Conservation (phyloP, 2,329 filamentous ascomycete genomes). For the Dothideomycetidae sp. region DNA sequence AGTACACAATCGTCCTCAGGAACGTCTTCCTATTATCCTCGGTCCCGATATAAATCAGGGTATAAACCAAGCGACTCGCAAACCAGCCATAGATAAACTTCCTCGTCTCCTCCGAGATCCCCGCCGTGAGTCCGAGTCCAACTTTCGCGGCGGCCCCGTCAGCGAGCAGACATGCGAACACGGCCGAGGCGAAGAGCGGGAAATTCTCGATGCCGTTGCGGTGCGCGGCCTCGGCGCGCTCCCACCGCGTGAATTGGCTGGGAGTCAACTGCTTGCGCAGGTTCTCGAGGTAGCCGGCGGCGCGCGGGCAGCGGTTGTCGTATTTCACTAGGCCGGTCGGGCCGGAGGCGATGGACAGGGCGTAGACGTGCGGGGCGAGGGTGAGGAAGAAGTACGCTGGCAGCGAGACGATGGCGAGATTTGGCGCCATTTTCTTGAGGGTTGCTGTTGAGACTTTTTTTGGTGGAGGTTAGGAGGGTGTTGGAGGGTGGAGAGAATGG, state of each 20-base stretch:
- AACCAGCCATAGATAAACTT: conserved; percentile 25
- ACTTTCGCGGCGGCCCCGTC: conserved; percentile 20
- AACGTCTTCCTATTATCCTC: conserved; percentile 16
- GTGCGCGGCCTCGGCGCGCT: conserved; percentile 33
- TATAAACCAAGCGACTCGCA: conserved; percentile 25
- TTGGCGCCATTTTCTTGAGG: conserved; percentile 21
- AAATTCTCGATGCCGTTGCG: conserved; percentile 34
- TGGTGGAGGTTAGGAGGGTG: too few relatives aligned
- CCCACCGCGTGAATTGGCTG: conserved; percentile 27
- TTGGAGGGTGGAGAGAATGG: too few relatives aligned
- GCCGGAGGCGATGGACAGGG: conserved; percentile 24
- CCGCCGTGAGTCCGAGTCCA: conserved; percentile 13
- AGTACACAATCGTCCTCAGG: conserved; percentile 20
- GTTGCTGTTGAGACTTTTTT: too few relatives aligned
- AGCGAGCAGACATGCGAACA: conserved; percentile 31
- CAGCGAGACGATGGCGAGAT: conserved; percentile 30
- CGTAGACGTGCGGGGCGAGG: conserved; percentile 28
- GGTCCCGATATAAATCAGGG: conserved; percentile 24
- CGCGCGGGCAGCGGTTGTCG: conserved; percentile 32
- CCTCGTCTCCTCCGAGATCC: conserved; percentile 16
- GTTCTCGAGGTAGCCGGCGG: conserved; percentile 20
- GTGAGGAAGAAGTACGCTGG: conserved; percentile 31
- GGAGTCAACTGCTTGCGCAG: conserved; percentile 26
- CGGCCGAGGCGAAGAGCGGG: conserved; percentile 30
- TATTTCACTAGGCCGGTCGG: conserved; percentile 23